Evolutionary conservation across 768 basidiomycete species (phyloP).

Genomic region (Tubosaeta sp.): DNA sequence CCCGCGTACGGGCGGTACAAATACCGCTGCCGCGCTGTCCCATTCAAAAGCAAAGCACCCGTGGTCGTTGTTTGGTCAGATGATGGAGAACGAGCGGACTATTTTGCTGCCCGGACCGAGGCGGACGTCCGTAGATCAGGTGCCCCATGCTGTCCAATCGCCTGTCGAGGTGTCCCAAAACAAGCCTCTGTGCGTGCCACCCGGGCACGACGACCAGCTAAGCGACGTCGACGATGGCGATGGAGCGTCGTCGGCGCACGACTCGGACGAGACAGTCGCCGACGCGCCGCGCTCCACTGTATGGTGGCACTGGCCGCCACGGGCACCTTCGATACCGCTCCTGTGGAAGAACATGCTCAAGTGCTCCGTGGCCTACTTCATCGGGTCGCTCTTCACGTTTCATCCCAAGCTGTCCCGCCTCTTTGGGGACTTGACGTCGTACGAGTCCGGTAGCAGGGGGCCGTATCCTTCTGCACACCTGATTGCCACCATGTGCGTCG

Average conservation of each 20-base stretch:
- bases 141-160: constrained; percentile 1
- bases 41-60: constrained; percentile 10
- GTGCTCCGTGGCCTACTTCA: constrained; percentile 85
- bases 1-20: constrained; percentile 1
- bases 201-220: background rate
- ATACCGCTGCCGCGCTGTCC: constrained; percentile 1
- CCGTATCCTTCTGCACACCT: constrained; percentile 83
- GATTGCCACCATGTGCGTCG: constrained; percentile 80
- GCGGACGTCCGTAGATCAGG: constrained; percentile 2
- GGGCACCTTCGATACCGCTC: constrained; percentile 40
- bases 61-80: constrained; percentile 68
- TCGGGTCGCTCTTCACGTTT: constrained; percentile 92
- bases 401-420: constrained; percentile 66
- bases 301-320: constrained; percentile 8
- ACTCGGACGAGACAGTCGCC: background rate
- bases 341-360: constrained; percentile 77
- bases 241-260: background rate
- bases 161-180: background rate
- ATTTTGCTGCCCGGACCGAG: background rate
- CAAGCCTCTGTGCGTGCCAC: background rate
- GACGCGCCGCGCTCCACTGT: constrained; percentile 3
- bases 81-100: constrained; percentile 63
- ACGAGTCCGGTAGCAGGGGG: constrained; percentile 40
- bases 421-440: constrained; percentile 56
- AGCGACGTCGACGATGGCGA: background rate